Percentiles rank a stretch among this genome's conserved stretches.
Evolutionary conservation across 768 basidiomycete genomes (phyloP).

Genomic region (Calocybe indica): DNA sequence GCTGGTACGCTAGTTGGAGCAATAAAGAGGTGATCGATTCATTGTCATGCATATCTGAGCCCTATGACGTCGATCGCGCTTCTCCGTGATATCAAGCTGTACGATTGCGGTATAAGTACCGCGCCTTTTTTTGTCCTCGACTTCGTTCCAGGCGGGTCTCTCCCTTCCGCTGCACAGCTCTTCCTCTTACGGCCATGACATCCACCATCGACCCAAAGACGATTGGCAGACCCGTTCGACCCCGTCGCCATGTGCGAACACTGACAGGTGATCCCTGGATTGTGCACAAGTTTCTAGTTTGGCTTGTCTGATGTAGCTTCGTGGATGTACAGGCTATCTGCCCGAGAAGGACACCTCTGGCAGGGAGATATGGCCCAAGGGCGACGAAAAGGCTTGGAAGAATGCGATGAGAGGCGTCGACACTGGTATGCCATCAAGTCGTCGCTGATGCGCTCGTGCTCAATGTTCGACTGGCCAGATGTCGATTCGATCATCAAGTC

Average conservation of each 20-base stretch:
- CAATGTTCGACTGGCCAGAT: slow-evolving; percentile 30
- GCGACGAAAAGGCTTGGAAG: slow-evolving; percentile 75
- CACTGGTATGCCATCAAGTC: slow-evolving; percentile 33
- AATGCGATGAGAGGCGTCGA: slow-evolving; percentile 51
- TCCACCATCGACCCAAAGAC: slow-evolving; percentile 58
- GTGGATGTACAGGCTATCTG: slow-evolving; percentile 50
- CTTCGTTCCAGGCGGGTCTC: too few relatives aligned
- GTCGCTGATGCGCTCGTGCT: not conserved
- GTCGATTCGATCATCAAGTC: slow-evolving; percentile 62
- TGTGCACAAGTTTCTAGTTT: slow-evolving; percentile 4
- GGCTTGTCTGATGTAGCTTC: slow-evolving; percentile 3
- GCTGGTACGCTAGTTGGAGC: too few relatives aligned
- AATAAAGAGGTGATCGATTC: too few relatives aligned
- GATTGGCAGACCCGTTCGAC: slow-evolving; percentile 56
- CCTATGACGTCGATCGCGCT: too few relatives aligned
- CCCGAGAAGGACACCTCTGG: slow-evolving; percentile 73
- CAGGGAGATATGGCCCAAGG: slow-evolving; percentile 81
- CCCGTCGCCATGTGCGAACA: slow-evolving; percentile 64
- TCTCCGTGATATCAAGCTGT: too few relatives aligned
- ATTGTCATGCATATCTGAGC: too few relatives aligned
- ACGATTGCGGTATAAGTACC: too few relatives aligned
- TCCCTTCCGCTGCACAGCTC: too few relatives aligned
- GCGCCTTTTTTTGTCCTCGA: too few relatives aligned
- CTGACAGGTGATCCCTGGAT: slow-evolving; percentile 41
- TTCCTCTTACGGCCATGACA: slow-evolving; percentile 37